Evolutionary conservation across 164 flowering plant genomes (phyloP).

Genomic region (Tetrastigma voinierianum): DNA sequence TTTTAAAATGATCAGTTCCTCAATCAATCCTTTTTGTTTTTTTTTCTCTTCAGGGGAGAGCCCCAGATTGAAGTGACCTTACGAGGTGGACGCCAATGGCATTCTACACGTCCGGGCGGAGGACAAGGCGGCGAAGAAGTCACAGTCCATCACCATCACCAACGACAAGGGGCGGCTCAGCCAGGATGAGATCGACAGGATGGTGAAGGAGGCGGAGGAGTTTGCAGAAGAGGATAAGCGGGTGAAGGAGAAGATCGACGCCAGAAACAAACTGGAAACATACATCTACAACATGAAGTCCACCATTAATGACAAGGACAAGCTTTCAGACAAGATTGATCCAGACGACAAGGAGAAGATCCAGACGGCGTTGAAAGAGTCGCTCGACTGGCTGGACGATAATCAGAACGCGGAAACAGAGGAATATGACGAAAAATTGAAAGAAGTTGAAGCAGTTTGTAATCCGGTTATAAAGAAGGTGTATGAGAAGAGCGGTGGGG

Average conservation of each 20-base stretch:
- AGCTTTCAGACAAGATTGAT: constrained; percentile 47
- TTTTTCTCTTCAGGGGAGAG: constrained; percentile 38
- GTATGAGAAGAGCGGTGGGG: constrained; percentile 41
- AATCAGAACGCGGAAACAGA: constrained; percentile 52
- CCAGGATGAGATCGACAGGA: constrained; percentile 51
- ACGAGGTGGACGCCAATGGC: constrained; percentile 58
- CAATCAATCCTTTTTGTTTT: too few species aligned
- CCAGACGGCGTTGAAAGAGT: constrained; percentile 44
- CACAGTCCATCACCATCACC: constrained; percentile 42
- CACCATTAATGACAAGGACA: constrained; percentile 45
- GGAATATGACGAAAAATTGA: constrained; percentile 54
- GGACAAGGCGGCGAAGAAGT: constrained; percentile 50
- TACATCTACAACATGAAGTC: constrained; percentile 54
- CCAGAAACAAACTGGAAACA: constrained; percentile 51
- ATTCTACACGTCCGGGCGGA: constrained; percentile 54
- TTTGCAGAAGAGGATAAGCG: constrained; percentile 52
- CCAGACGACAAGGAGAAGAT: constrained; percentile 53
- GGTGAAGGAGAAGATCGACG: constrained; percentile 46
- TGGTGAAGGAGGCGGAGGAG: constrained; percentile 54
- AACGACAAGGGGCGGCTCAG: constrained; percentile 55
- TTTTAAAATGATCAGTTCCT: too few species aligned
- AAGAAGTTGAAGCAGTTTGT: constrained; percentile 53
- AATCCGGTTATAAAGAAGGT: constrained; percentile 44
- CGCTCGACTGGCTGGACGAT: constrained; percentile 58
- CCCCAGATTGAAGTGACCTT: constrained; percentile 68